Evolutionary conservation across 2,329 filamentous ascomycete species (phyloP), one percentile per base, ranked within the genome.

Genomic region (Colletotrichum orchidophilum): DNA sequence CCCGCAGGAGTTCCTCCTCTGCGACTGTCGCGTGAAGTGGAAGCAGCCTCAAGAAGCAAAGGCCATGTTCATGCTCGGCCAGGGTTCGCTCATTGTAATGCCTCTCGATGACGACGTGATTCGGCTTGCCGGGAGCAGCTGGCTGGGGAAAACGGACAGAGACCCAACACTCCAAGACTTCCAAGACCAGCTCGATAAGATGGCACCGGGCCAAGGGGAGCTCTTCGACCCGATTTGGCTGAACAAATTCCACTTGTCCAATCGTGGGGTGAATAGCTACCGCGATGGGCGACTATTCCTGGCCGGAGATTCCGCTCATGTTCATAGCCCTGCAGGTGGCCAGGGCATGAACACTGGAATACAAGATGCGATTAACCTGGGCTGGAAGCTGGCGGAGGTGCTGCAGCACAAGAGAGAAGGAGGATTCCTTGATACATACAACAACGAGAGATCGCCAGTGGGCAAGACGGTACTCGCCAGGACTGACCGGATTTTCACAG

Each of bases 381-480:
- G 75, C 2, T 82, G 80, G 80, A 81, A 81, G 62, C 71, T 82
- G 0, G 79, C 75, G 3, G 73, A 74, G 5, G 69, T 71, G 9
- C 21, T 71, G 1, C 65, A 66, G 4, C 27, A 58, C 1, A 63
- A 70, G 12, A 55, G 52, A 53, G 77, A 77, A 8, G 76, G 82
- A 8, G 73, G 77, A 0, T 78, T 89, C 1, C 79, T 90, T 0
- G 79, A 85, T 59, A 84, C 81, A 11, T 88, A 88, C 74, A 80
- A 85, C 59, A 73, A 75, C 2, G 87, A 88, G 75, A 82, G 87
- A 9, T 80, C 81, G 13, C 81, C 84, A 3, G 83, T 88, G 39
- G 86, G 86, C 0, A 72, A 79, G 12, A 79, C 78, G 29, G 78
- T 88, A 0, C 75, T 86, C 5, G 69, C 78, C 8, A 80, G 79